Percentiles rank a stretch among this genome's conserved stretches.
Conservation (phyloP, 805 yeast species). For the Candida awuae region DNA sequence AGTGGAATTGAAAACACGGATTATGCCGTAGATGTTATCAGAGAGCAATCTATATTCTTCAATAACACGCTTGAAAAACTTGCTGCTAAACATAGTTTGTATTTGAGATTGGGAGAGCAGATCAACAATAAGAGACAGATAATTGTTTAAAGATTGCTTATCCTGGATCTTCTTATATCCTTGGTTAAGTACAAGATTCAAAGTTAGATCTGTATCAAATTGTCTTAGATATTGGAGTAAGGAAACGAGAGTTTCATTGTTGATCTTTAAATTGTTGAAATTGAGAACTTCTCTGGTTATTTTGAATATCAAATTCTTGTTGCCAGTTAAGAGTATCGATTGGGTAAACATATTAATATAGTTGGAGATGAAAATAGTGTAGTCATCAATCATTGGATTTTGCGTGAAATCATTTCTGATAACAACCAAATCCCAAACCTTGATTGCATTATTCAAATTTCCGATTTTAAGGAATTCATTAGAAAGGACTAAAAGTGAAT, state of each 20-base stretch:
- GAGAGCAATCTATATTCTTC: slow-evolving; percentile 28
- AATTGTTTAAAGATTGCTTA: slow-evolving; percentile 21
- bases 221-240: slow-evolving; percentile 21
- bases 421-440: slow-evolving; percentile 27
- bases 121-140: slow-evolving; percentile 27
- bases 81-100: slow-evolving; percentile 15
- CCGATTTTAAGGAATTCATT: slow-evolving; percentile 18
- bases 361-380: slow-evolving; percentile 13
- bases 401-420: slow-evolving; percentile 28
- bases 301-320: slow-evolving; percentile 22
- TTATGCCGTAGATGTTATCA: slow-evolving; percentile 30
- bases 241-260: slow-evolving; percentile 19
- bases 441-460: slow-evolving; percentile 20
- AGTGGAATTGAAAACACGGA: slow-evolving; percentile 20
- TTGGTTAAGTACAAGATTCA: slow-evolving; percentile 24
- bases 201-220: slow-evolving; percentile 16
- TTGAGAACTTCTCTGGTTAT: slow-evolving; percentile 24
- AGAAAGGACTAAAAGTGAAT: slow-evolving; percentile 21
- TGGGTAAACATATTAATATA: slow-evolving; percentile 21
- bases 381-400: slow-evolving; percentile 7
- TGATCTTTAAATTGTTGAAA: slow-evolving; percentile 22
- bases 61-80: slow-evolving; percentile 24
- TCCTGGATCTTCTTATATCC: slow-evolving; percentile 22
- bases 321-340: slow-evolving; percentile 15
- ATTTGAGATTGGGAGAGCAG: slow-evolving; percentile 17